A percentile compares a stretch with the other conserved stretches of the same genome.
Evolutionary conservation across 2,329 filamentous ascomycete species (phyloP).

Genomic region (Colletotrichum salicis): DNA sequence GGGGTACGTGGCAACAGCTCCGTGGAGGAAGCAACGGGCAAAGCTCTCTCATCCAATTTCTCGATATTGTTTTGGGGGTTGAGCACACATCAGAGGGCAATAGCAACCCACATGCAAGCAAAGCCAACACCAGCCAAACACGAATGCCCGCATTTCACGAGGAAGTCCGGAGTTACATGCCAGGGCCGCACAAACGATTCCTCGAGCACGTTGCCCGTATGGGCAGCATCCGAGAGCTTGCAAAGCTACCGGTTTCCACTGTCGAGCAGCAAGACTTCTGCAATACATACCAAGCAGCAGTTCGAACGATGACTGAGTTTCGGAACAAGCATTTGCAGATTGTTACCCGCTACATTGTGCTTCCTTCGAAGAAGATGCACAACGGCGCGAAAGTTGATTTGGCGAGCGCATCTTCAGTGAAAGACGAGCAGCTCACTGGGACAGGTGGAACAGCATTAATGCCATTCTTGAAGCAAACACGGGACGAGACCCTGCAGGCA

Average conservation of each 20-base stretch:
- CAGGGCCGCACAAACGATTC: constrained; percentile 82
- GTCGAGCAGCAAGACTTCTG: constrained; percentile 58
- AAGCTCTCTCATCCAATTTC: constrained; percentile 91
- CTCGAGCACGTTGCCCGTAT: constrained; percentile 75
- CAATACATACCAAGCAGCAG: constrained; percentile 73
- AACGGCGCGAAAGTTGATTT: constrained; percentile 47
- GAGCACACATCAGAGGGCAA: constrained; percentile 70
- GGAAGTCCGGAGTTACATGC: constrained; percentile 91
- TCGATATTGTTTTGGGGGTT: constrained; percentile 86
- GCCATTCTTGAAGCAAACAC: constrained; percentile 87
- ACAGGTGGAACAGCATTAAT: constrained; percentile 90
- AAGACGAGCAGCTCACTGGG: constrained; percentile 70
- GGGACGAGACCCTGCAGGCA: constrained; percentile 77
- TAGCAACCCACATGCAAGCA: constrained; percentile 40
- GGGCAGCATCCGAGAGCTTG: constrained; percentile 80
- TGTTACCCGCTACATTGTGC: constrained; percentile 88
- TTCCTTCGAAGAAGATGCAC: constrained; percentile 69
- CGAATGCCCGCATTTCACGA: constrained; percentile 57
- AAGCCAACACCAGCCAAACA: constrained; percentile 13
- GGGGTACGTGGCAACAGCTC: constrained; percentile 77
- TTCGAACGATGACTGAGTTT: constrained; percentile 79
- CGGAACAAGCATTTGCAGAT: constrained; percentile 90
- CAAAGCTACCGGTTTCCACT: constrained; percentile 62
- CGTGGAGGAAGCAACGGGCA: constrained; percentile 95
- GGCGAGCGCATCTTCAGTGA: constrained; percentile 55